Conservation (phyloP, 441 rosid species). For the Isatis lusitanica region DNA sequence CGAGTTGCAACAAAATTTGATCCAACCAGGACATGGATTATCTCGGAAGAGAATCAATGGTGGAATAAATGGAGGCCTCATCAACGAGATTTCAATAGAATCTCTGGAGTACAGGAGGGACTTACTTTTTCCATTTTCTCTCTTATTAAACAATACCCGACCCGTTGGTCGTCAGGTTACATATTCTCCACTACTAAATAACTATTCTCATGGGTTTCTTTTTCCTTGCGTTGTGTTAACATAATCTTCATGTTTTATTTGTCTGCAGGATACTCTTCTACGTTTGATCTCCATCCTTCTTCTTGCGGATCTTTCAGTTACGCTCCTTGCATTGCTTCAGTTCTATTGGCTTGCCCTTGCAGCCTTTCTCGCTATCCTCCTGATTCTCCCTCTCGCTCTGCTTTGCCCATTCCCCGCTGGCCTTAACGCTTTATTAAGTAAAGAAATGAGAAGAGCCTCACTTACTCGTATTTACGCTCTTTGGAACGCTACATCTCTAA, state of each 20-base stretch:
- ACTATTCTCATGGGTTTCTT: not conserved
- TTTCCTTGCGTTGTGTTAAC: slow-evolving; percentile 19
- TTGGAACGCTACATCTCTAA: slow-evolving; percentile 88
- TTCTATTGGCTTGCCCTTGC: slow-evolving; percentile 92
- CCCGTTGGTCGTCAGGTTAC: slow-evolving; percentile 92
- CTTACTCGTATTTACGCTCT: slow-evolving; percentile 87
- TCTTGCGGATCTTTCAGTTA: slow-evolving; percentile 81
- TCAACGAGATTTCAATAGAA: slow-evolving; percentile 69
- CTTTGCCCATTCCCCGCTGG: slow-evolving; percentile 97
- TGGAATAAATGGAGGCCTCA: slow-evolving; percentile 88
- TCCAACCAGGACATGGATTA: slow-evolving; percentile 62
- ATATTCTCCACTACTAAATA: slow-evolving; percentile 21
- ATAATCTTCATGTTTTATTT: slow-evolving; percentile 30
- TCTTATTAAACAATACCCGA: slow-evolving; percentile 78
- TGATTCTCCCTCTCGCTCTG: slow-evolving; percentile 88
- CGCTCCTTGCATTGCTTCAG: slow-evolving; percentile 83
- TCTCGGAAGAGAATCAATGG: slow-evolving; percentile 87
- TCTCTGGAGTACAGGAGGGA: slow-evolving; percentile 79
- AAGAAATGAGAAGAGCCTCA: slow-evolving; percentile 88
- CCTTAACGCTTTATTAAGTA: slow-evolving; percentile 91
- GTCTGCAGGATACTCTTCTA: slow-evolving; percentile 87
- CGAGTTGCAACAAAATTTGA: slow-evolving; percentile 61
- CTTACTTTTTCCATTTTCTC: slow-evolving; percentile 76
- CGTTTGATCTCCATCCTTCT: slow-evolving; percentile 81
- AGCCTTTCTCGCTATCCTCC: slow-evolving; percentile 83